Percentiles rank a stretch among this genome's conserved stretches.
These are phyloP conservation scores for Boletus sp. DNA, from an alignment of 768 basidiomycete species.

Conservation along the genomic window DNA sequence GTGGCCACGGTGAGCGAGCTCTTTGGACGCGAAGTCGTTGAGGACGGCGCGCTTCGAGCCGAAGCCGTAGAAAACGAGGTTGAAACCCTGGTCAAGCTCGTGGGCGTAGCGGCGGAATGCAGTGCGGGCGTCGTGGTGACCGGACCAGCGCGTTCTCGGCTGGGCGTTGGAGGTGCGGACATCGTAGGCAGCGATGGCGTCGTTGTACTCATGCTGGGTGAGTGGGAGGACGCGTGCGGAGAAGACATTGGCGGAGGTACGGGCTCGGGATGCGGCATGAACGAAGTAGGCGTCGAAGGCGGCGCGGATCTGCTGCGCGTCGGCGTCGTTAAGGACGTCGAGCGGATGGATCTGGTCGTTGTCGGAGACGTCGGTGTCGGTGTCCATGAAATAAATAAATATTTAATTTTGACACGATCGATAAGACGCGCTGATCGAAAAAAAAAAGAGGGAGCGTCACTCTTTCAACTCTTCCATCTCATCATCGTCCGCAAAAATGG, in stretches of 20 bases:
- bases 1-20: constrained; percentile 59
- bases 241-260: constrained; percentile 80
- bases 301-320: constrained; percentile 37
- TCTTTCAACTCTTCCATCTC: constrained; percentile 21
- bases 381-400: constrained; percentile 27
- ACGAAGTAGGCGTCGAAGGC: constrained; percentile 87
- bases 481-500: constrained; percentile 39
- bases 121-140: constrained; percentile 12
- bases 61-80: constrained; percentile 82
- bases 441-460: constrained; percentile 13
- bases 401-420: constrained; percentile 25
- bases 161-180: constrained; percentile 9
- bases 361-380: constrained; percentile 30
- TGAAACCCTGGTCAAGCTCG: constrained; percentile 84
- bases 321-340: constrained; percentile 11
- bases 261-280: constrained; percentile 55
- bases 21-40: constrained; percentile 66
- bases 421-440: constrained; percentile 31
- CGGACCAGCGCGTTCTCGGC: constrained; percentile 21
- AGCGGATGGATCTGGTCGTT: constrained; percentile 20
- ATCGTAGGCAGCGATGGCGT: constrained; percentile 30
- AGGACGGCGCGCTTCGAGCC: constrained; percentile 82
- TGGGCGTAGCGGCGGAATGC: constrained; percentile 60
- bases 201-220: constrained; percentile 57
- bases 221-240: constrained; percentile 72